A percentile compares a stretch with the other conserved stretches of the same genome.
phyloP scores from a whole-genome alignment of 2,329 filamentous ascomycete genomes.

The Botryotinia narcissicola region DNA sequence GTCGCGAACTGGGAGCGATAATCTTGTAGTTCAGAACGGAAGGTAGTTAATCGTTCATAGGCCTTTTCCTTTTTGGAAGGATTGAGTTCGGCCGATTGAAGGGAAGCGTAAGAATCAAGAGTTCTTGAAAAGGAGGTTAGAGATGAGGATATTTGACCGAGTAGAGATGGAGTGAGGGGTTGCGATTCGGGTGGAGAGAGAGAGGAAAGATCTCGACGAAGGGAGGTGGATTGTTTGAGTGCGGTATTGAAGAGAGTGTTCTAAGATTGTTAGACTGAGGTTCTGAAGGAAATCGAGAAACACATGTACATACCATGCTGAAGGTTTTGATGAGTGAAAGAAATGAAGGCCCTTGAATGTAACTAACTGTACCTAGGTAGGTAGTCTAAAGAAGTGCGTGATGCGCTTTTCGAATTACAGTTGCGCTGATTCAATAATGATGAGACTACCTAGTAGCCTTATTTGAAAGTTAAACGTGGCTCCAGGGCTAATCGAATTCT shows the following conservation, averaged over 20 bases:
- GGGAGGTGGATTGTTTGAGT: constrained; percentile 76
- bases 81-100: constrained; percentile 86
- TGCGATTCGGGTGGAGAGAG: constrained; percentile 55
- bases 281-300: too few species aligned
- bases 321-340: not conserved
- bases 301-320: constrained; percentile 6
- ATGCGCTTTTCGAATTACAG: not conserved
- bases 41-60: constrained; percentile 78
- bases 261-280: constrained; percentile 45
- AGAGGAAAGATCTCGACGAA: constrained; percentile 72
- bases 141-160: constrained; percentile 74
- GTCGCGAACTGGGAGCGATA: constrained; percentile 76
- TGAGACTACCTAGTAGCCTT: constrained; percentile 12
- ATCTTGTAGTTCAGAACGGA: constrained; percentile 76
- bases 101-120: constrained; percentile 84
- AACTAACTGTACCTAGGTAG: not conserved
- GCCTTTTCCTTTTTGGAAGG: constrained; percentile 91
- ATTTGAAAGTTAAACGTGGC: constrained; percentile 19
- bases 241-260: constrained; percentile 85
- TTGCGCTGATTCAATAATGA: not conserved
- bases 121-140: constrained; percentile 81
- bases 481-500: not conserved
- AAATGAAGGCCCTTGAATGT: not conserved
- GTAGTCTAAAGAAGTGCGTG: not conserved
- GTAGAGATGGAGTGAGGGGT: constrained; percentile 58